phyloP scores from a whole-genome alignment of 306 rosid species.

The Cucumis sativus region DNA sequence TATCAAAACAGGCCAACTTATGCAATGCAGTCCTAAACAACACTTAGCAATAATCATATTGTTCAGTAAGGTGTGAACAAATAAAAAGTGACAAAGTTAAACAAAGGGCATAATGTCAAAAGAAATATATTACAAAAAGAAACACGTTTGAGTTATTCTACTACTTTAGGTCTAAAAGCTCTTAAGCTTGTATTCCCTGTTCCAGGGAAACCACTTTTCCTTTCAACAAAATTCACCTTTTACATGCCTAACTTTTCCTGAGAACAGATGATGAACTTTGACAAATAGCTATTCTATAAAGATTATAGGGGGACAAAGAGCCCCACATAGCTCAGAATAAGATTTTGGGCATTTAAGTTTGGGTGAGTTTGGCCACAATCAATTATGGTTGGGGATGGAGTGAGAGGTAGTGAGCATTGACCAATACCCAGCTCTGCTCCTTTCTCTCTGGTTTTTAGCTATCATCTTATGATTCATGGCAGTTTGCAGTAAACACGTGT shows the following conservation, averaged over 20 bases:
- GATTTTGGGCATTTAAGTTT: neutral
- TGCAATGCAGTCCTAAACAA: neutral
- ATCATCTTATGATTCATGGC: neutral
- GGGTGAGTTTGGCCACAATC: constrained; percentile 1
- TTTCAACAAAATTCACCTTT: neutral
- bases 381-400: neutral
- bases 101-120: neutral
- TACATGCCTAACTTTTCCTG: neutral
- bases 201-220: neutral
- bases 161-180: neutral
- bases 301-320: neutral
- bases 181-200: neutral
- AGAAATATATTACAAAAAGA: neutral
- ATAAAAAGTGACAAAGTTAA: neutral
- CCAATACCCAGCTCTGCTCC: neutral
- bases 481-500: neutral
- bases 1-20: neutral
- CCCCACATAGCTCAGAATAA: neutral
- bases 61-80: constrained; percentile 1
- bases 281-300: neutral
- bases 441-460: neutral
- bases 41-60: neutral
- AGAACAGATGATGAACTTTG: neutral
- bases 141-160: neutral
- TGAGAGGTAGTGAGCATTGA: neutral